Evolutionary conservation across 495 filamentous ascomycete genomes (phyloP), one percentile per base, ranked within the genome.

Genomic region (Aspergillus nidulans): DNA sequence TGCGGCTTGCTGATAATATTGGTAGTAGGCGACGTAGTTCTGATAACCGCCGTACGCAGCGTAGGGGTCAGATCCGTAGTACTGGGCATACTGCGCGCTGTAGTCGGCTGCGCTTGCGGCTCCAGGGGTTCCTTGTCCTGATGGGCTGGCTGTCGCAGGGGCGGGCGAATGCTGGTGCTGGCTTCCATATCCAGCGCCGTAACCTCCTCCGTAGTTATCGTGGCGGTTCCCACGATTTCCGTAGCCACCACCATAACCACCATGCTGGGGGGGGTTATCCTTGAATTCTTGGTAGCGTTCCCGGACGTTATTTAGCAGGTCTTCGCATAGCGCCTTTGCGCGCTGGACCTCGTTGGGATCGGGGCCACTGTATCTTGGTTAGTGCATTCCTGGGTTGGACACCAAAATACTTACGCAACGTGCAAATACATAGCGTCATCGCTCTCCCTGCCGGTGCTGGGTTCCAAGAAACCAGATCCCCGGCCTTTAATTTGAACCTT

Each of bases 401-500:
- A 12, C 4, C 7, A 21, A 12, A 30, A 24, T 7, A 25, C 65
- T 71, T 54, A 96, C 91, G 92, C 88, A 48, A 97, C 91, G 66
- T 97, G 92, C 39, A 98, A 77, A 65, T 88, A 97, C 88, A 98
- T 96, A 1, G 87, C 78, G 61, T 98, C 94, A 42, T 98, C 92
- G 57, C 90, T 96, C 71, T 98, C 94, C 16, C 76, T 80, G 46
- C 85, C 84, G 19, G 92, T 92, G 25, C 83, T 84, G 15, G 83
- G 83, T 64, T 98, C 94, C 62, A 92, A 85, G 65, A 95, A 98
- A 15, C 92, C 92, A 34, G 94, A 97, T n/a, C 91, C 91, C 51
- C 90, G 89, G 32, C 94, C 94, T 63, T 97, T 98, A 72, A 98
- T 97, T 66, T 97, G 94, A 15, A 98, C 94, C 61, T 91, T 88